phyloP scores from a whole-genome alignment of 2,329 filamentous ascomycete species.

The Scleromitrula shiraiana region DNA sequence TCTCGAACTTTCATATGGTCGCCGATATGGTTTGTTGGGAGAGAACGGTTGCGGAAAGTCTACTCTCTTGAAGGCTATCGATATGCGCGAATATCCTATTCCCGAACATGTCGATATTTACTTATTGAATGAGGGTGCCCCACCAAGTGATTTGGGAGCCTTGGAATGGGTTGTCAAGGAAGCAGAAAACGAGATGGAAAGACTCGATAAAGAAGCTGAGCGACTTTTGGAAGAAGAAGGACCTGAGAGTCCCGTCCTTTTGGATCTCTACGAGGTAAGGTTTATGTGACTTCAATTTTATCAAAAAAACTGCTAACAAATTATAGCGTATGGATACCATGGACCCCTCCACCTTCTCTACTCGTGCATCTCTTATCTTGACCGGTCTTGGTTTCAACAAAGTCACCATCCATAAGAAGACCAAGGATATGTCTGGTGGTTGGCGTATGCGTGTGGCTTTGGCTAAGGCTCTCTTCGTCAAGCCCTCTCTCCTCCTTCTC shows the following conservation, averaged over 20 bases:
- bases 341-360: slow-evolving; percentile 96
- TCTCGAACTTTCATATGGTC: slow-evolving; percentile 85
- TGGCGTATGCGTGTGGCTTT: slow-evolving; percentile 99
- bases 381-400: slow-evolving; percentile 99
- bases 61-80: slow-evolving; percentile 92
- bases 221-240: slow-evolving; percentile 86
- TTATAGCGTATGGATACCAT: slow-evolving; percentile 90
- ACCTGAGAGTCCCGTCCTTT: slow-evolving; percentile 79
- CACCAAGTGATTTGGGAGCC: slow-evolving; percentile 78
- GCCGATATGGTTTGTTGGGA: slow-evolving; percentile 88
- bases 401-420: slow-evolving; percentile 95
- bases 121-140: slow-evolving; percentile 93
- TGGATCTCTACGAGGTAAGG: slow-evolving; percentile 90
- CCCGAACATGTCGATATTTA: slow-evolving; percentile 98
- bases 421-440: slow-evolving; percentile 99
- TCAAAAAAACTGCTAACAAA: slow-evolving; percentile 15
- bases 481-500: slow-evolving; percentile 88
- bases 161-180: slow-evolving; percentile 96
- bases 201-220: slow-evolving; percentile 82
- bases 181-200: slow-evolving; percentile 85
- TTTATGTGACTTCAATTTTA: background rate
- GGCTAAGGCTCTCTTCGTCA: slow-evolving; percentile 96
- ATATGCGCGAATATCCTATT: slow-evolving; percentile 87
- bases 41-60: slow-evolving; percentile 99
- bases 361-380: slow-evolving; percentile 89